Percentiles rank a stretch among this genome's conserved stretches.
These are phyloP conservation scores for Astraeus odoratus DNA, from an alignment of 768 basidiomycete species.

Conservation along the genomic window DNA sequence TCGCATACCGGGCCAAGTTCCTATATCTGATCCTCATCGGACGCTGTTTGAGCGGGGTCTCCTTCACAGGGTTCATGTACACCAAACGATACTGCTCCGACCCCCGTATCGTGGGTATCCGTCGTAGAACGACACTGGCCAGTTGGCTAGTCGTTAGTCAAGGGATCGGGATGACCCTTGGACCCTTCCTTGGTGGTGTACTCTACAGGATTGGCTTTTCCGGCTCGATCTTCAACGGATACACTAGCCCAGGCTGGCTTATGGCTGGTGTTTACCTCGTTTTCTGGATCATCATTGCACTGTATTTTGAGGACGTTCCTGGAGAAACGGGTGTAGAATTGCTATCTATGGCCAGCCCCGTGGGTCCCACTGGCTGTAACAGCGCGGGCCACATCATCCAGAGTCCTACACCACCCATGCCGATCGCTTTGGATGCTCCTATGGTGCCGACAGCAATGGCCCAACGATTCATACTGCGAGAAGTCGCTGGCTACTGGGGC, in stretches of 20 bases:
- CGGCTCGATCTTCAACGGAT: slow-evolving; percentile 57
- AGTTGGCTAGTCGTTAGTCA: slow-evolving; percentile 60
- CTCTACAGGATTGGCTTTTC: slow-evolving; percentile 54
- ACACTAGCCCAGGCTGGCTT: slow-evolving; percentile 60
- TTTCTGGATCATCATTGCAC: slow-evolving; percentile 38
- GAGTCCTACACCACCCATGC: too few relatives aligned
- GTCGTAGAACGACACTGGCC: slow-evolving; percentile 54
- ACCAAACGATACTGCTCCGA: slow-evolving; percentile 63
- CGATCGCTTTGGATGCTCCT: neutral
- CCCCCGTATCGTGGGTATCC: slow-evolving; percentile 56
- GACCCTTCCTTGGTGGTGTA: slow-evolving; percentile 58
- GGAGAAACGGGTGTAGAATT: slow-evolving; percentile 9
- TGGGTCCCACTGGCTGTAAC: neutral
- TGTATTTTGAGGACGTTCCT: slow-evolving; percentile 38
- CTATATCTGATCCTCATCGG: slow-evolving; percentile 68
- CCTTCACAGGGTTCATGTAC: slow-evolving; percentile 63
- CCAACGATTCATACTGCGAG: slow-evolving; percentile 8
- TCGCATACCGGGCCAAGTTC: slow-evolving; percentile 51
- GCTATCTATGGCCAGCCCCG: slow-evolving; percentile 4
- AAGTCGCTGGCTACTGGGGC: slow-evolving; percentile 38
- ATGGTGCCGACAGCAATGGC: neutral
- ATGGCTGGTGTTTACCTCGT: slow-evolving; percentile 48
- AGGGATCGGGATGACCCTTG: slow-evolving; percentile 52
- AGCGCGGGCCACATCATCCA: neutral
- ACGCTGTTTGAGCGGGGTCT: slow-evolving; percentile 56